These are phyloP conservation scores for Hippophae rhamnoides DNA, from an alignment of 306 rosid genomes.

Conservation along the genomic window DNA sequence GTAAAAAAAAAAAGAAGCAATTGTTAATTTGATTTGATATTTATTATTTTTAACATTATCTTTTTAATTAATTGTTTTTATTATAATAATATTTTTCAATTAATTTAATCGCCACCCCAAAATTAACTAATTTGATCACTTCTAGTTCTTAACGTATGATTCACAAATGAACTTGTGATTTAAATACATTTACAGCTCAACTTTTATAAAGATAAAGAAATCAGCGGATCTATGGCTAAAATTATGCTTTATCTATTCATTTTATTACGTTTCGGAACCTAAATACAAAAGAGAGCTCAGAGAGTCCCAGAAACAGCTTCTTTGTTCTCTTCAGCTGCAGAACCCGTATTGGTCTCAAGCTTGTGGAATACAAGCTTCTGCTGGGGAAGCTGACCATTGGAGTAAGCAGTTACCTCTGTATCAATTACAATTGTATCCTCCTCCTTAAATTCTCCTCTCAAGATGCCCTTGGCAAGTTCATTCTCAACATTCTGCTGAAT, in stretches of 20 bases:
- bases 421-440: conserved; percentile 61
- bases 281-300: conserved; percentile 22
- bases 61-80: too few relatives aligned
- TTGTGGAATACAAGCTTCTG: conserved; percentile 58
- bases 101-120: too few relatives aligned
- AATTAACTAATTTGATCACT: too few relatives aligned
- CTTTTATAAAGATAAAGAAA: too few relatives aligned
- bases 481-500: conserved; percentile 87
- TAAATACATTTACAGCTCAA: too few relatives aligned
- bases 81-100: too few relatives aligned
- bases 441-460: conserved; percentile 90
- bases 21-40: too few relatives aligned
- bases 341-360: conserved; percentile 31
- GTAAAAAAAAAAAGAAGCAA: too few relatives aligned
- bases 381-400: conserved; percentile 80
- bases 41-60: too few relatives aligned
- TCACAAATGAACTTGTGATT: too few relatives aligned
- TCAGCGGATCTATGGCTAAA: too few relatives aligned
- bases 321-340: conserved; percentile 24
- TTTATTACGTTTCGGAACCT: not conserved
- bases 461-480: conserved; percentile 84
- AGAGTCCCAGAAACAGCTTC: conserved; percentile 40
- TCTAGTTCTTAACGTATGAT: too few relatives aligned
- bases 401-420: conserved; percentile 67
- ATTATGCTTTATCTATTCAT: not conserved